Percentiles rank a stretch among this genome's conserved stretches.
phyloP scores from a whole-genome alignment of 2,329 filamentous ascomycete genomes.

The Phyllosticta citribraziliensis region DNA sequence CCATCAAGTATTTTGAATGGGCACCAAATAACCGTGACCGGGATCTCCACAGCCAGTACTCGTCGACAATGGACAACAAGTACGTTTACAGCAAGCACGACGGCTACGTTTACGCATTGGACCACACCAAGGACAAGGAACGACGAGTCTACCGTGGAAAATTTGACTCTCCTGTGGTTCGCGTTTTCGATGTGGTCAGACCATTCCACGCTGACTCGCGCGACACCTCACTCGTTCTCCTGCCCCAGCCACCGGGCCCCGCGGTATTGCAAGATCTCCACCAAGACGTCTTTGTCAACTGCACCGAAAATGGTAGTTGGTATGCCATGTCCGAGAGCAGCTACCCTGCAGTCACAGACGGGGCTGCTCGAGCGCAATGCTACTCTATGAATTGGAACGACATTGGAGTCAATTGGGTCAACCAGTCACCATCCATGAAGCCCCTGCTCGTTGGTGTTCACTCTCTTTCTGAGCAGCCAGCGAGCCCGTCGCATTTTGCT shows the following conservation, averaged over 20 bases:
- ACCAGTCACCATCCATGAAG: slow-evolving; percentile 22
- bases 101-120: slow-evolving; percentile 72
- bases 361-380: slow-evolving; percentile 47
- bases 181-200: slow-evolving; percentile 80
- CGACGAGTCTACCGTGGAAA: slow-evolving; percentile 40
- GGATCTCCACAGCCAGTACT: slow-evolving; percentile 78
- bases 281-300: slow-evolving; percentile 65
- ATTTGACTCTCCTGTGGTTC: slow-evolving; percentile 67
- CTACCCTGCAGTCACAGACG: slow-evolving; percentile 77
- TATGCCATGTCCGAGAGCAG: slow-evolving; percentile 81
- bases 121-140: slow-evolving; percentile 46
- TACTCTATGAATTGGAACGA: slow-evolving; percentile 33
- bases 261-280: slow-evolving; percentile 30
- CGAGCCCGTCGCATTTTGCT: neutral
- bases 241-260: slow-evolving; percentile 74
- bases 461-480: slow-evolving; percentile 15
- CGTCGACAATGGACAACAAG: slow-evolving; percentile 67
- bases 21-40: slow-evolving; percentile 81
- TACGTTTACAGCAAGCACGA: slow-evolving; percentile 86
- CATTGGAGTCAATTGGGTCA: slow-evolving; percentile 18
- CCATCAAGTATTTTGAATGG: slow-evolving; percentile 90
- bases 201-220: slow-evolving; percentile 56
- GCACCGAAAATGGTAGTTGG: slow-evolving; percentile 79
- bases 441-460: slow-evolving; percentile 32
- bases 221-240: slow-evolving; percentile 68